phyloP scores from a whole-genome alignment of 441 rosid species.

The Eugenia klotzschiana region DNA sequence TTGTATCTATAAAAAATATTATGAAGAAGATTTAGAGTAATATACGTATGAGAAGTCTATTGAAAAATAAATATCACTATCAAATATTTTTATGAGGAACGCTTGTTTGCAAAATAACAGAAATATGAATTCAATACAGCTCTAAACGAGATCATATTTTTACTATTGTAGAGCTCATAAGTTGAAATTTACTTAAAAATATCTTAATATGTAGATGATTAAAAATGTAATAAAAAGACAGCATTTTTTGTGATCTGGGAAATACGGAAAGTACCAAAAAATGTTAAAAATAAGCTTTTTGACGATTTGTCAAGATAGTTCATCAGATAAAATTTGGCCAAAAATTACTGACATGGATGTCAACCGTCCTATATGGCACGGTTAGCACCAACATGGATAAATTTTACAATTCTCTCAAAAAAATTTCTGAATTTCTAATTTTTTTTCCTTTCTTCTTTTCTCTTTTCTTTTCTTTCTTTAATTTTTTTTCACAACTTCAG shows the following conservation, averaged over 20 bases:
- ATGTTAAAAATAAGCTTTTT: no score
- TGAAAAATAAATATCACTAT: neutral
- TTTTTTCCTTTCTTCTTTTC: no score
- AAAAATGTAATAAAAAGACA: neutral
- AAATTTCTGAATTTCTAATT: no score
- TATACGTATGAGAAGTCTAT: neutral
- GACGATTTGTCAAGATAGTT: no score
- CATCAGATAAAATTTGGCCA: no score
- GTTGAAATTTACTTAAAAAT: neutral
- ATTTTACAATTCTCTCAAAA: no score
- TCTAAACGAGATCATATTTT: neutral
- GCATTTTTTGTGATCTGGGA: neutral
- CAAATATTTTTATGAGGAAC: neutral
- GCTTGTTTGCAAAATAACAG: neutral
- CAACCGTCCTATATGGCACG: no score
- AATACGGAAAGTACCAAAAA: neutral
- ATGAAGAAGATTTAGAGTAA: neutral
- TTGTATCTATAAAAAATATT: neutral
- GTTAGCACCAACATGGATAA: no score
- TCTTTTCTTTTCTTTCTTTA: no score
- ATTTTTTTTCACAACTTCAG: no score
- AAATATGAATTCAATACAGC: neutral
- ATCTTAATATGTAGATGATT: neutral
- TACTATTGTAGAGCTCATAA: neutral
- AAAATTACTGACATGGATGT: no score